Evolutionary conservation across 2,329 filamentous ascomycete species (phyloP), one percentile per base, ranked within the genome.

Genomic region (Ilyonectria sp.): DNA sequence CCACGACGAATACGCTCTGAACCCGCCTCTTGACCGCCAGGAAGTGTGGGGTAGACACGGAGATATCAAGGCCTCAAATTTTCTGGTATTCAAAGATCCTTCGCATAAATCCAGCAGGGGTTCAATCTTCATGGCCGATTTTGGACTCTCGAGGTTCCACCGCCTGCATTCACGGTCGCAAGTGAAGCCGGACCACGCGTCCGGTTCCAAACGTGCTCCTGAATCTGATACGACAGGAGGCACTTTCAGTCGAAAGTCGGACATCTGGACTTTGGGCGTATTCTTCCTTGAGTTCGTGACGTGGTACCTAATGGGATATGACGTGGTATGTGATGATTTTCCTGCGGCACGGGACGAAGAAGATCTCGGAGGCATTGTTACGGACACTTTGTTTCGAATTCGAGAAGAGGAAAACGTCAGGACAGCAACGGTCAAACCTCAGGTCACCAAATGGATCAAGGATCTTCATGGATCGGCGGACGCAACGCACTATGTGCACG

Each of bases 61-160:
- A 11, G 58, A 60, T 29, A 43, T 60, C 58, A 60, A 60, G 23
- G 35, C 47, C 8, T 35, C 1, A 2, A 60, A 60, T 17, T 46
- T 60, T 9, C 35, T 60, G 6, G 58, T 60, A 6, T 60, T 53
- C 26, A 26, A n/a, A 10, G 15, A 53, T 11, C 10, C 1, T 8
- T 15, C 19, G 5, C 9, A 17, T 21, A 21, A 21, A 21, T 6
- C 2, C 6, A 4, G 17, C 2, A 11, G 3, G 4, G 26, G 26
- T 1, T 23, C 6, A 26, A 53, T 60, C 2, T 60, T 43, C 37
- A 17, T 60, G n/a, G 58, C 47, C 5, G 58, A 60, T 35, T 60
- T 60, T n/a, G 58, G 58, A 10, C 47, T 53, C 1, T 37, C 58
- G 1, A 35, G 58, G 15, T 60, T 60, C 47, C 35, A 52, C 4